Base-by-base conservation (phyloP, 192 early-diverging fungal species). In the Entomortierella lignicola region DNA sequence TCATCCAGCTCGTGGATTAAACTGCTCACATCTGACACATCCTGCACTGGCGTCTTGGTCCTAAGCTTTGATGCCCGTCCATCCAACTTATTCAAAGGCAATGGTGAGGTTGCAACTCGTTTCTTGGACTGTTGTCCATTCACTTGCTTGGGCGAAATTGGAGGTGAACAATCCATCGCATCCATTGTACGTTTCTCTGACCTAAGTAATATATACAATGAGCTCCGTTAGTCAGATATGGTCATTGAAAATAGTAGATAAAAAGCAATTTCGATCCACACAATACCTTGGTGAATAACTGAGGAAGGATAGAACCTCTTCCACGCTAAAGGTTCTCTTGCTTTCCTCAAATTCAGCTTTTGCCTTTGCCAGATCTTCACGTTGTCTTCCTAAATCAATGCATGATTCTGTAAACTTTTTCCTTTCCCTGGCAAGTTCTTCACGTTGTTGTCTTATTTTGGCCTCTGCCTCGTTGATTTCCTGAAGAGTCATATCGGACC, bases 401-500 rank as follows among this genome's bases (percentile, higher is more conserved):
- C 75, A 79, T 1, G 75, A 55, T 41, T 64, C 50, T 23, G 75
- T 79, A 41, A 66, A 79, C 31, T 50, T 65, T 55, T 70, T 79
- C 27, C 75, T 59, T 41, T 79, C 75, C 52, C 55, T 66, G 25
- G 66, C 67, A 8, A 79, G 27, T 17, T 79, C 62, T 39, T 69
- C 68, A 0, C 63, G 66, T 29, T 79, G 75, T 23, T 70, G 21
- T 20, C 41, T 43, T 47, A 79, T 55, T 57, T 70, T 79, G 27
- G 57, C 21, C 30, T 79, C 75, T 20, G 67, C 67, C 6, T 79
- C 75, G 10, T 79, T 57, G 27, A 70, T 41, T 32, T 79, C 75
- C 42, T 79, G 67, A 21, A 64, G 21, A 21, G 75, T 79, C 75
- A 79, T 70, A n/a, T 79, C 75, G 15, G 66, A 69, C 31, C 67